Conservation (phyloP, 768 basidiomycete genomes). For the Cyclocybe aegerita region DNA sequence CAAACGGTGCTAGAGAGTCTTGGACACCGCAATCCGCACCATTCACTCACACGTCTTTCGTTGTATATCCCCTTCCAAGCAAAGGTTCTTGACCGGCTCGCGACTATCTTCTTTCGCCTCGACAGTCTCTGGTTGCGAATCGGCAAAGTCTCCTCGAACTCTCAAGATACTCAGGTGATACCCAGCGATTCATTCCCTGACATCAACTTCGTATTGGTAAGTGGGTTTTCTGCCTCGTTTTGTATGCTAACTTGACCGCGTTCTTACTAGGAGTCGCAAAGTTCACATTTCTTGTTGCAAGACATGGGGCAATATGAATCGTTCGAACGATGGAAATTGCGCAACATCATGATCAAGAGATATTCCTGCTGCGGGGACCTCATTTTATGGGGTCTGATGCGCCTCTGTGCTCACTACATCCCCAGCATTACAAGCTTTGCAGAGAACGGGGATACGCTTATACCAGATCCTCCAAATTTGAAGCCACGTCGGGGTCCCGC, state of each 20-base stretch:
- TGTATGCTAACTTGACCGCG: background rate
- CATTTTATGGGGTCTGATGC: conserved; percentile 15
- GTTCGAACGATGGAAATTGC: conserved; percentile 9
- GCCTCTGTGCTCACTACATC: conserved; percentile 5
- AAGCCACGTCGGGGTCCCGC: no score
- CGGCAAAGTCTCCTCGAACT: conserved; percentile 1
- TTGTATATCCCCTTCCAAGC: conserved; percentile 2
- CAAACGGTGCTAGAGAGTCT: conserved; percentile 1
- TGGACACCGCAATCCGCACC: conserved; percentile 3
- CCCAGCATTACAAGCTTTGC: conserved; percentile 13
- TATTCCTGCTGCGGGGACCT: conserved; percentile 15
- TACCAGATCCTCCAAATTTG: conserved; percentile 12
- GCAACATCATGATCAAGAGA: conserved; percentile 15
- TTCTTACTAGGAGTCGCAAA: background rate
- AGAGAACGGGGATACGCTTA: conserved; percentile 1
- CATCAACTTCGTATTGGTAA: no score
- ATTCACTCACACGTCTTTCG: background rate
- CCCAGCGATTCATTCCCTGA: conserved; percentile 10
- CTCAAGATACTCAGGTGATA: background rate
- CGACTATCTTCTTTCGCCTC: conserved; percentile 2
- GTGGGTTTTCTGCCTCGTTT: background rate
- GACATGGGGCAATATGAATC: background rate
- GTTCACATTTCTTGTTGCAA: background rate
- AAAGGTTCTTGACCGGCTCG: conserved; percentile 2
- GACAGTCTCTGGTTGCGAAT: conserved; percentile 2